Percentiles rank a stretch among this genome's conserved stretches.
phyloP scores from a whole-genome alignment of 257 asterid genomes.

The Fraxinus cuspidata region DNA sequence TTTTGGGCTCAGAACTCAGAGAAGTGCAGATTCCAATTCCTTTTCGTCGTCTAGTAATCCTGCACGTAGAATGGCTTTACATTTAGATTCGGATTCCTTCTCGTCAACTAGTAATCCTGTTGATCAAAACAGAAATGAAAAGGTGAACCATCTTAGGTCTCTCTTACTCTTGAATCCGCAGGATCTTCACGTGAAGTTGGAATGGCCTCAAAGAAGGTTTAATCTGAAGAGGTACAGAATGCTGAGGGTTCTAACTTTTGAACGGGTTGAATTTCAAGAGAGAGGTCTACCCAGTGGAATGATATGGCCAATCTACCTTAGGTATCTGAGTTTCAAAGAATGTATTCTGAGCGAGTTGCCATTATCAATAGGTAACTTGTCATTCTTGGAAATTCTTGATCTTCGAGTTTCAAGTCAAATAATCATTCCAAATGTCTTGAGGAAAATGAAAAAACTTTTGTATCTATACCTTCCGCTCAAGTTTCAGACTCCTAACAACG shows the following conservation, averaged over 20 bases:
- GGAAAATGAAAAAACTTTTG: constrained; percentile 11
- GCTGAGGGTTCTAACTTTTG: constrained; percentile 23
- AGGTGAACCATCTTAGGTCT: neutral
- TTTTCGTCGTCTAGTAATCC: neutral
- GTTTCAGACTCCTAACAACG: neutral
- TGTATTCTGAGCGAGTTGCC: constrained; percentile 29
- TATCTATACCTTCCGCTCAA: constrained; percentile 31
- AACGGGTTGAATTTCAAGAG: constrained; percentile 2
- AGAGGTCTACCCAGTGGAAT: neutral
- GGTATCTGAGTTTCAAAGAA: constrained; percentile 35
- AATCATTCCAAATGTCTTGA: constrained; percentile 10
- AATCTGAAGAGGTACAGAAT: neutral
- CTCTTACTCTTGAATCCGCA: constrained; percentile 16
- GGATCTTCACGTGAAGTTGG: neutral
- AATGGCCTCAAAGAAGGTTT: neutral
- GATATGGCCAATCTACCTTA: constrained; percentile 8
- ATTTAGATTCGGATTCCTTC: neutral
- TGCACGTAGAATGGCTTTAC: constrained; percentile 16
- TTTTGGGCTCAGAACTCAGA: neutral
- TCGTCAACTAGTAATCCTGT: too few relatives aligned
- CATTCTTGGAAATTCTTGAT: constrained; percentile 33
- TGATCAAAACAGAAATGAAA: neutral
- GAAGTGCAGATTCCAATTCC: neutral
- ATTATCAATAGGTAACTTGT: constrained; percentile 22
- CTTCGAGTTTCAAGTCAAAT: constrained; percentile 20